Evolutionary conservation across 139 green algal species (phyloP), one percentile per base, ranked within the genome.

Genomic region (Eudorina sp.): DNA sequence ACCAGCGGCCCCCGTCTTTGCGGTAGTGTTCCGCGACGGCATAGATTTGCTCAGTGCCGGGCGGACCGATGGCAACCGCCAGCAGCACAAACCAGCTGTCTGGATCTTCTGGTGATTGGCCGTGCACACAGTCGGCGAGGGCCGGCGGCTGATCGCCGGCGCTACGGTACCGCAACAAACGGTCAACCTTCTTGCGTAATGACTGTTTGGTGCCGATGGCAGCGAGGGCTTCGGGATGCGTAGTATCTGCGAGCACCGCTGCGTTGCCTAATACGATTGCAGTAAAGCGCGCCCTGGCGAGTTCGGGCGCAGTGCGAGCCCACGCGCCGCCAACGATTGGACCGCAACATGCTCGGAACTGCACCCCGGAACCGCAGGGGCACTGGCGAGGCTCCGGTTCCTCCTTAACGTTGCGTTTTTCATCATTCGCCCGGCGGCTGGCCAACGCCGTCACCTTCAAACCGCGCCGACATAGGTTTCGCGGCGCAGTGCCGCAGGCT

Each of bases 221-320:
- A 7, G 74, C 60, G 3, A 89, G 31, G 25, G 58, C 53, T 77
- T 91, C 88, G 4, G 88, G 81, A 66, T 91, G 88, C 21, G 81
- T 89, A 14, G 72, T 83, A 48, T 91, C 88, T 19, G 73, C 73
- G 16, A 91, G 82, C 36, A 66, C 25, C 27, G 70, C 23, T 2
- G 66, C 46, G 4, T 89, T 40, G 53, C 58, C 40, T 3, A 76
- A 34, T 19, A 40, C 34, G 1, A 89, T 14, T 0, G 82, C 88
- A 6, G 88, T 86, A 73, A 86, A 81, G 72, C 88, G 81, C 23
- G 88, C 88, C 3, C 58, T 43, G 29, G 79, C 88, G 8, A 89
- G 72, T 27, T 91, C 82, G 0, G 82, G 45, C 13, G 88, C 73
- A 1, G 82, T 91, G 34, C 46, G 88, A 0, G 88, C 73, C 88